Evolutionary conservation across 2,329 filamentous ascomycete genomes (phyloP).

Genomic region (Ilyonectria mors-panacis): DNA sequence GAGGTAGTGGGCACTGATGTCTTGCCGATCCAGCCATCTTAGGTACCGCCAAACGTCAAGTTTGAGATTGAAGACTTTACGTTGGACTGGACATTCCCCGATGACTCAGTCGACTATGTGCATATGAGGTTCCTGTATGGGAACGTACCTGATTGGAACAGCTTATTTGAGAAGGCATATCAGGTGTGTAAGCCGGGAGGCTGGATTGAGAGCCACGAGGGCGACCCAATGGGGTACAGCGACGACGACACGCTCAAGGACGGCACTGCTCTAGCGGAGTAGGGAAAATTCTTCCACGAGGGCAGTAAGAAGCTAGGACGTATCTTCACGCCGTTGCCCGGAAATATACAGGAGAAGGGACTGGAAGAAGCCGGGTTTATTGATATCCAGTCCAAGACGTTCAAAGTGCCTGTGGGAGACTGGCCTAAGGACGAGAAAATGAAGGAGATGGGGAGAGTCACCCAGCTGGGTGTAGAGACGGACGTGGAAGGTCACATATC

Average conservation of each 20-base stretch:
- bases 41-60: slow-evolving; percentile 64
- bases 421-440: slow-evolving; percentile 37
- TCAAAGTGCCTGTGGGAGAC: slow-evolving; percentile 40
- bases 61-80: slow-evolving; percentile 52
- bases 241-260: slow-evolving; percentile 50
- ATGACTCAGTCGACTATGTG: slow-evolving; percentile 68
- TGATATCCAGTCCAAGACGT: slow-evolving; percentile 39
- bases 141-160: slow-evolving; percentile 69
- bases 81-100: slow-evolving; percentile 48
- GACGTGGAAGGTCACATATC: slow-evolving; percentile 53
- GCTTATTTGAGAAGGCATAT: slow-evolving; percentile 65
- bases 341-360: slow-evolving; percentile 37
- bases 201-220: slow-evolving; percentile 54
- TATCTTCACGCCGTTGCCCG: slow-evolving; percentile 41
- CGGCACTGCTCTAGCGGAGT: slow-evolving; percentile 46
- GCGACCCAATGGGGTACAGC: slow-evolving; percentile 43
- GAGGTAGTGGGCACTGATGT: slow-evolving; percentile 68
- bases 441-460: slow-evolving; percentile 46
- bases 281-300: slow-evolving; percentile 48
- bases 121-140: slow-evolving; percentile 72
- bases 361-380: slow-evolving; percentile 39
- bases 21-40: slow-evolving; percentile 69
- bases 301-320: slow-evolving; percentile 50
- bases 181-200: slow-evolving; percentile 70
- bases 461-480: slow-evolving; percentile 51